Percentiles rank a stretch among this genome's conserved stretches.
Conservation (phyloP, 441 rosid genomes). For the Codiaeum variegatum region DNA sequence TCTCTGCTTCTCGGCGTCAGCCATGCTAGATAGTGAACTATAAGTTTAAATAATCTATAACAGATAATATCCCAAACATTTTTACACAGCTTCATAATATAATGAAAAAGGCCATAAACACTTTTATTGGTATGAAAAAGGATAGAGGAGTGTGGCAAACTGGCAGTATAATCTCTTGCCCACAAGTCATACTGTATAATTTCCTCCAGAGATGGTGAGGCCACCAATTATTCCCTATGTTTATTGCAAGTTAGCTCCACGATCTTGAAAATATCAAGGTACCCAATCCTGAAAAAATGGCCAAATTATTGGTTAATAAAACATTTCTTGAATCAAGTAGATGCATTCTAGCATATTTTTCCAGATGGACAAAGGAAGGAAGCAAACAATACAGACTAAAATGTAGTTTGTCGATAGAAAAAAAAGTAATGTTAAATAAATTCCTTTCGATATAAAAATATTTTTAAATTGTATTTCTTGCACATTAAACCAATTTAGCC, state of each 20-base stretch:
- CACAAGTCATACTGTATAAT: constrained; percentile 81
- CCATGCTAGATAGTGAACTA: too few relatives aligned
- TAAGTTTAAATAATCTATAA: too few relatives aligned
- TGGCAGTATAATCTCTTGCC: constrained; percentile 74
- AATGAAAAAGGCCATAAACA: too few relatives aligned
- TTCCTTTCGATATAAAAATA: too few relatives aligned
- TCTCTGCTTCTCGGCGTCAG: too few relatives aligned
- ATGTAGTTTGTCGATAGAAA: too few relatives aligned
- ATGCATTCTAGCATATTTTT: background rate
- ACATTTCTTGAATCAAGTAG: background rate
- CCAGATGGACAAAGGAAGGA: background rate
- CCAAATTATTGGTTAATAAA: constrained; percentile 9
- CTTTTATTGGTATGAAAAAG: too few relatives aligned
- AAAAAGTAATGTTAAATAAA: too few relatives aligned
- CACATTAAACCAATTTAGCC: background rate
- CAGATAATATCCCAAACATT: too few relatives aligned
- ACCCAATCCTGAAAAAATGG: constrained; percentile 58
- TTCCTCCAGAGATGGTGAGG: constrained; percentile 74
- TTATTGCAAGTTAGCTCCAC: constrained; percentile 79
- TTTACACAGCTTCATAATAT: too few relatives aligned
- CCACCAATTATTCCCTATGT: constrained; percentile 63
- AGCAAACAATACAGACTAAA: background rate
- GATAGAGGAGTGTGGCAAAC: constrained; percentile 41
- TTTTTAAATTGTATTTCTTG: too few relatives aligned
- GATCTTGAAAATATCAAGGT: constrained; percentile 82